Evolutionary conservation across 805 yeast genomes (phyloP).

Genomic region (Hanseniaspora pseudoguilliermondii): DNA sequence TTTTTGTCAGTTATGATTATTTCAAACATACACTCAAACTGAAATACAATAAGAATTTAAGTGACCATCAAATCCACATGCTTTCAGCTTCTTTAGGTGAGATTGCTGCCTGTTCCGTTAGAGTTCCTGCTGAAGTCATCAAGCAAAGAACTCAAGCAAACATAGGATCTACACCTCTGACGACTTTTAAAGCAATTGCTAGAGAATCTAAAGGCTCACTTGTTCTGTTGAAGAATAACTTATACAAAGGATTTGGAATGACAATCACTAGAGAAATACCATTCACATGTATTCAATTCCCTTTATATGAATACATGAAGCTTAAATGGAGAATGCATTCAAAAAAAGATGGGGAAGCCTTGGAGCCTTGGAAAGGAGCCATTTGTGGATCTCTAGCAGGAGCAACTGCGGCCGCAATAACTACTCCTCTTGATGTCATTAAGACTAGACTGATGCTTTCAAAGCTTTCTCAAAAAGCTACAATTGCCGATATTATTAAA

Average conservation of each 20-base stretch:
- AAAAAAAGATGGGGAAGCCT: constrained; percentile 29
- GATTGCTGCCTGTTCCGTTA: constrained; percentile 77
- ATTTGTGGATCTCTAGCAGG: constrained; percentile 74
- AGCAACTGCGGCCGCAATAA: constrained; percentile 66
- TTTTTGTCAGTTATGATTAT: constrained; percentile 74
- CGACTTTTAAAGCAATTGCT: constrained; percentile 52
- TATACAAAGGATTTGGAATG: constrained; percentile 86
- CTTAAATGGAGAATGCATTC: constrained; percentile 34
- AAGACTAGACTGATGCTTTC: constrained; percentile 79
- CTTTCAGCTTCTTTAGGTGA: constrained; percentile 80
- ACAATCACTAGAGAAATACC: constrained; percentile 94
- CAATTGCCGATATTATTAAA: constrained; percentile 36
- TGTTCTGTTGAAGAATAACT: constrained; percentile 40
- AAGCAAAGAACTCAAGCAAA: constrained; percentile 88
- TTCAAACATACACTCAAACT: constrained; percentile 37
- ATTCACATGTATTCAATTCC: constrained; percentile 90
- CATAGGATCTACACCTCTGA: constrained; percentile 38
- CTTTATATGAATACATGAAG: constrained; percentile 78
- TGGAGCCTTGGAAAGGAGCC: constrained; percentile 66
- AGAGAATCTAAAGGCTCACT: constrained; percentile 68
- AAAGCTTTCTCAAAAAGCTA: constrained; percentile 29
- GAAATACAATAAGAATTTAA: constrained; percentile 18
- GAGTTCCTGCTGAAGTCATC: constrained; percentile 95
- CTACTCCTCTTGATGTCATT: constrained; percentile 69
- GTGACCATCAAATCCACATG: constrained; percentile 57